Evolutionary conservation across 805 yeast genomes (phyloP), one percentile per base, ranked within the genome.

Genomic region (Yamadazyma paraphyllophila): DNA sequence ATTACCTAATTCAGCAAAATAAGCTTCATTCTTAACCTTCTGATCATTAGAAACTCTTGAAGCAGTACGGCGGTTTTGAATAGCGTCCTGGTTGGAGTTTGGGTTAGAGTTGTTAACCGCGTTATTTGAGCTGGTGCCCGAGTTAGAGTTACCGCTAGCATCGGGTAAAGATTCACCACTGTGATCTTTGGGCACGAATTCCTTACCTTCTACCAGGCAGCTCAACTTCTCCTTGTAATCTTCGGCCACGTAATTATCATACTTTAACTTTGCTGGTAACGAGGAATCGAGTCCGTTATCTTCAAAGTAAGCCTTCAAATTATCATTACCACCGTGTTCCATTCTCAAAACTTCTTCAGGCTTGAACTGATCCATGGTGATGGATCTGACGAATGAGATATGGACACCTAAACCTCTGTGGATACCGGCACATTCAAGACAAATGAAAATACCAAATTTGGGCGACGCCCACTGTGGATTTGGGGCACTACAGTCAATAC

Each of bases 401-500:
- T 94, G 99, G 36, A 94, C 99, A 33, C 99, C 99, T 39, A 94
- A 73, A 10, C 98, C 96, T 65, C 96, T 78, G 65, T 94, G 99
- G 46, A 85, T 74, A 38, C 99, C 99, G 14, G 99, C 99, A 73
- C 99, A 94, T 63, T 94, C 99, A 34, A 94, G 77, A 67, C 99
- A 94, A 61, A 94, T 92, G 67, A 91, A 94, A 49, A 94, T 87
- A 49, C 99, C 99, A 68, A 92, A 90, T 66, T 94, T 94, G 31
- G 98, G 98, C 11, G 97, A 89, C 1, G 98, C 97, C 99, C 99
- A 94, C 66, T 94, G 99, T 8, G 99, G 99, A 63, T 91, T 92
- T 48, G 96, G 96, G 1, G 97, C 96, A 32, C 73, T 76, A 67
- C 99, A 94, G 65, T 94, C 99, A 65, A 89, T 85, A 67, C 99